These are phyloP conservation scores for Amphirosellinia nigrospora DNA, from an alignment of 495 filamentous ascomycete species.

Conservation along the genomic window DNA sequence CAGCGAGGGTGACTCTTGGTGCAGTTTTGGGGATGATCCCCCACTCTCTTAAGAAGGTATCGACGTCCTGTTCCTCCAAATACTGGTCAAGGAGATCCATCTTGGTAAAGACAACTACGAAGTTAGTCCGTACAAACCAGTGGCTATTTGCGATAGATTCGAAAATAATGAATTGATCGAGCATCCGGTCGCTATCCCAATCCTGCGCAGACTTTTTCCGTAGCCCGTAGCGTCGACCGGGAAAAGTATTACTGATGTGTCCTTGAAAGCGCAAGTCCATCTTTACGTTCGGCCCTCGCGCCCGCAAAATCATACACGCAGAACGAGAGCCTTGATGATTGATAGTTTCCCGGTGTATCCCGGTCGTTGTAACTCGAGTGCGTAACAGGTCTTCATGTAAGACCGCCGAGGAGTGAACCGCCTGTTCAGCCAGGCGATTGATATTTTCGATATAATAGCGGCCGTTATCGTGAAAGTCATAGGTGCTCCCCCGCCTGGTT, in stretches of 20 bases:
- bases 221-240: constrained; percentile 12
- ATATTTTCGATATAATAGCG: constrained; percentile 9
- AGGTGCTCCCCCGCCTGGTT: background rate
- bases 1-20: background rate
- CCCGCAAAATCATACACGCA: constrained; percentile 96
- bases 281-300: constrained; percentile 95
- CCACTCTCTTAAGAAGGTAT: background rate
- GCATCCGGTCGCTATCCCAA: background rate
- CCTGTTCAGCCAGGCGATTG: constrained; percentile 2
- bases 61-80: constrained; percentile 1
- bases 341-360: background rate
- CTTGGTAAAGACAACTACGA: constrained; percentile 10
- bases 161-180: constrained; percentile 2
- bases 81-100: constrained; percentile 13
- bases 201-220: background rate
- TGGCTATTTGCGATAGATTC: background rate
- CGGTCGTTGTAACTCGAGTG: constrained; percentile 15
- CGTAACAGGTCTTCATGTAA: constrained; percentile 1
- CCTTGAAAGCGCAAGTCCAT: constrained; percentile 98
- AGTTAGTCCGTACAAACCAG: background rate
- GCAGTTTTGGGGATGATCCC: background rate
- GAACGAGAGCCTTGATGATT: background rate
- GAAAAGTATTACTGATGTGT: constrained; percentile 56
- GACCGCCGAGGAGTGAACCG: background rate
- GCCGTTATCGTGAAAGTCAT: constrained; percentile 6